A percentile compares a stretch with the other conserved stretches of the same genome.
Conservation (phyloP, 2,329 filamentous ascomycete genomes). For the Bipolaris zeicola region DNA sequence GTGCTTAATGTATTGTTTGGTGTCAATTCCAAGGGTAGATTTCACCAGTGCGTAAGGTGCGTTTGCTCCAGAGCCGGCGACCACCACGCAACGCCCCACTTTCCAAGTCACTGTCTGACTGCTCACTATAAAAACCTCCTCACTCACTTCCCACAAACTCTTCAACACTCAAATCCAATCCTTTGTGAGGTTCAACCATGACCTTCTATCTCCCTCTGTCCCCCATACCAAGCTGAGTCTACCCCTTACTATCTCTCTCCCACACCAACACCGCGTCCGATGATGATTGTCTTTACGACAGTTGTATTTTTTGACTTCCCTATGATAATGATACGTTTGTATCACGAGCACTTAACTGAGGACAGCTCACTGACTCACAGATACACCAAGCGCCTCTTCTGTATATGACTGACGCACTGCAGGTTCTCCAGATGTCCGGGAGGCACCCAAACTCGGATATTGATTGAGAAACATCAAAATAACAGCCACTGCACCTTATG, state of each 20-base stretch:
- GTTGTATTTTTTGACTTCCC: conserved; percentile 1
- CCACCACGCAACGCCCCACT: not conserved
- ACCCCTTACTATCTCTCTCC: not conserved
- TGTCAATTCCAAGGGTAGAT: not conserved
- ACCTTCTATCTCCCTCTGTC: not conserved
- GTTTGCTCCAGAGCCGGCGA: not conserved
- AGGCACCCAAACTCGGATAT: not conserved
- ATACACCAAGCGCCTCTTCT: not conserved
- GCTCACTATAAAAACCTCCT: not conserved
- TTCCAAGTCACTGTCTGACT: not conserved
- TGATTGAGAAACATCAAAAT: not conserved
- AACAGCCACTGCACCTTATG: not conserved
- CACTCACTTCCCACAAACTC: not conserved
- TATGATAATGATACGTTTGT: not conserved
- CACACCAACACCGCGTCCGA: not conserved
- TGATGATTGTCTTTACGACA: not conserved
- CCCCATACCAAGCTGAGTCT: not conserved
- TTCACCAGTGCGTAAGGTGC: not conserved
- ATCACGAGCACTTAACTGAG: not conserved
- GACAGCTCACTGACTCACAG: not conserved
- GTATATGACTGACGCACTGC: not conserved
- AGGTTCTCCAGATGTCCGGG: not conserved
- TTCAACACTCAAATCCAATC: not conserved
- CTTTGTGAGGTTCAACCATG: not conserved
- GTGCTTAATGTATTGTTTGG: not conserved